Conservation (phyloP, 2,329 filamentous ascomycete genomes). For the Emmonsiellopsis sp. region DNA sequence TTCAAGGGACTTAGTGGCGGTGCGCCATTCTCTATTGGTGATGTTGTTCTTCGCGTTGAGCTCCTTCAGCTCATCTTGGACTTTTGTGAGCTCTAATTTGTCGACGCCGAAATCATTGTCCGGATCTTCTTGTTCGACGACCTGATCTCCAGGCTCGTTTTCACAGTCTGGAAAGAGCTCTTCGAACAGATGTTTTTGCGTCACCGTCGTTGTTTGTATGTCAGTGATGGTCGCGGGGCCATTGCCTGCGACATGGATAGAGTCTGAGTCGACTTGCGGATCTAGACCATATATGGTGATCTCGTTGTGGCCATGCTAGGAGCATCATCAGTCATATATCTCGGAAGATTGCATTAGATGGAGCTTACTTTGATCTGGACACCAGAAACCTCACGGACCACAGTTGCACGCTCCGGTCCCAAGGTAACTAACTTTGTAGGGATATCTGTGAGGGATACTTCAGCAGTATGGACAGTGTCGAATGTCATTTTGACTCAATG, state of each 20-base stretch:
- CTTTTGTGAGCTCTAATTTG: constrained; percentile 11
- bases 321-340: not conserved
- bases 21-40: constrained; percentile 18
- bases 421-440: constrained; percentile 53
- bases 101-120: constrained; percentile 10
- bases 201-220: constrained; percentile 50
- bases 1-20: constrained; percentile 15
- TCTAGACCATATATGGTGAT: constrained; percentile 48
- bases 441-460: constrained; percentile 45
- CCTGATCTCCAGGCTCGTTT: constrained; percentile 32
- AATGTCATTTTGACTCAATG: constrained; percentile 5
- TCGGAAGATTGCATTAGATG: not conserved
- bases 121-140: constrained; percentile 16
- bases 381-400: constrained; percentile 51
- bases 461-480: constrained; percentile 10
- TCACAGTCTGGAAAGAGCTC: constrained; percentile 40
- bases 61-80: constrained; percentile 21
- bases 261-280: constrained; percentile 45
- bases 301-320: constrained; percentile 46
- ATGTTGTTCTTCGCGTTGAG: constrained; percentile 23
- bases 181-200: constrained; percentile 46
- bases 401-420: constrained; percentile 51
- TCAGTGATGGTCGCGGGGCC: constrained; percentile 52
- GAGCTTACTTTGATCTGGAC: constrained; percentile 37
- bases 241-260: constrained; percentile 51